These are phyloP conservation scores for Trametes elegans DNA, from an alignment of 768 basidiomycete genomes.

Conservation along the genomic window DNA sequence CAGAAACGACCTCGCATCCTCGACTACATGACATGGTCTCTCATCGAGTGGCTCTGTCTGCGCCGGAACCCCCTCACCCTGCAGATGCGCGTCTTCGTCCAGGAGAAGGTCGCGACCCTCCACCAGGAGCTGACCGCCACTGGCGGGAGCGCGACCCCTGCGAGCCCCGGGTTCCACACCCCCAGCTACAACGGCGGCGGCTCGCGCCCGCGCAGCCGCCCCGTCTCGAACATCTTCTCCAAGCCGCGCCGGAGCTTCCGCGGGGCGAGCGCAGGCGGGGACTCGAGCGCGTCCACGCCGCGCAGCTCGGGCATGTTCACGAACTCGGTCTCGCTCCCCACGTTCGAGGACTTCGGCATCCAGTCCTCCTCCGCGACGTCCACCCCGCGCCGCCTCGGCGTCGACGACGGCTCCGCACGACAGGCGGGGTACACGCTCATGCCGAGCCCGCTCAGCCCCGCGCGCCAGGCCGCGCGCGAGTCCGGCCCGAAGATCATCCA, in stretches of 20 bases:
- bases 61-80: constrained; percentile 60
- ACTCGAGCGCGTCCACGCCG: constrained; percentile 36
- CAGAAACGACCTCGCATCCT: constrained; percentile 49
- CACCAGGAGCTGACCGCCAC: constrained; percentile 45
- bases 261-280: constrained; percentile 3
- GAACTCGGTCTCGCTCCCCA: constrained; percentile 24
- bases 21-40: constrained; percentile 74
- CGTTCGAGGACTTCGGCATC: constrained; percentile 21
- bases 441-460: constrained; percentile 34
- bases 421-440: constrained; percentile 44
- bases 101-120: constrained; percentile 58
- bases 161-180: constrained; percentile 6
- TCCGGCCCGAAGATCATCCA: constrained; percentile 55
- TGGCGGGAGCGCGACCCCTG: constrained; percentile 19
- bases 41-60: constrained; percentile 62
- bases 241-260: constrained; percentile 52
- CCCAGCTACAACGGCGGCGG: too few species aligned
- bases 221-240: constrained; percentile 53
- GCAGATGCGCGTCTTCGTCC: constrained; percentile 64
- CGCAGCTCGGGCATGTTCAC: constrained; percentile 41
- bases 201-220: constrained; percentile 36
- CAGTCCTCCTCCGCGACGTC: too few species aligned
- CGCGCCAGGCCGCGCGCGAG: constrained; percentile 35
- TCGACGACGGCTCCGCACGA: constrained; percentile 22
- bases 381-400: constrained; percentile 11